Evolutionary conservation across 192 early-diverging fungal species (phyloP), one percentile per base, ranked within the genome.

Genomic region (Phlyctochytrium planicorne): DNA sequence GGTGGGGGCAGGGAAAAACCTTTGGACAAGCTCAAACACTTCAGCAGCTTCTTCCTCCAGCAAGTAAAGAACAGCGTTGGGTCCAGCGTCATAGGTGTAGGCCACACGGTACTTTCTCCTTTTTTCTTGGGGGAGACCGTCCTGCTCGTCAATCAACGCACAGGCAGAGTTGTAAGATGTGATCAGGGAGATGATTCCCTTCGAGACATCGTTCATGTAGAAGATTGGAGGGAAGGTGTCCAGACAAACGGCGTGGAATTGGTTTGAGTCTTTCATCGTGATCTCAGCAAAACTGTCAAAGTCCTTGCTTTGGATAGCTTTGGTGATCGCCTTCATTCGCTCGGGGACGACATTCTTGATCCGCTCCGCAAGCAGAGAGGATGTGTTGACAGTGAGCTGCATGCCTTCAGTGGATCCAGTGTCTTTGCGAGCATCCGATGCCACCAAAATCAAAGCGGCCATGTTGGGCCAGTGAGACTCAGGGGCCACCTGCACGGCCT

Each of bases 51-150:
- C 86, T 64, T 89, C 81, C 66, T 82, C 76, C 36, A 85, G 84
- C 25, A 93, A 84, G 70, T 98, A 99, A 65, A 99, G 90, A 3
- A 99, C 97, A 0, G 96, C 95, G 68, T 99, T 99, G 52, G 97
- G 97, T 31, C 97, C 97, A 23, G 97, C 97, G 75, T 99, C 97
- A 76, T 88, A 99, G 10, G 97, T 99, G 80, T 99, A 99, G 1
- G 97, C 97, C 16, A 91, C 96, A 55, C 89, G 90, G 67, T 84
- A 86, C 2, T 78, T 77, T 57, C 74, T 76, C 10, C 63, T 32
- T 14, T 29, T 57, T 23, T 30, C 12, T 27, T 57, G 59, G 52
- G 62, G 53, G 36, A 62, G 60, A 52, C 65, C 67, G 17, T 63
- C 60, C 24, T n/a, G 33, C 1, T 30, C 67, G 50, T 55, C 57